Evolutionary conservation across 306 rosid genomes (phyloP).

Genomic region (Acacia crassicarpa): DNA sequence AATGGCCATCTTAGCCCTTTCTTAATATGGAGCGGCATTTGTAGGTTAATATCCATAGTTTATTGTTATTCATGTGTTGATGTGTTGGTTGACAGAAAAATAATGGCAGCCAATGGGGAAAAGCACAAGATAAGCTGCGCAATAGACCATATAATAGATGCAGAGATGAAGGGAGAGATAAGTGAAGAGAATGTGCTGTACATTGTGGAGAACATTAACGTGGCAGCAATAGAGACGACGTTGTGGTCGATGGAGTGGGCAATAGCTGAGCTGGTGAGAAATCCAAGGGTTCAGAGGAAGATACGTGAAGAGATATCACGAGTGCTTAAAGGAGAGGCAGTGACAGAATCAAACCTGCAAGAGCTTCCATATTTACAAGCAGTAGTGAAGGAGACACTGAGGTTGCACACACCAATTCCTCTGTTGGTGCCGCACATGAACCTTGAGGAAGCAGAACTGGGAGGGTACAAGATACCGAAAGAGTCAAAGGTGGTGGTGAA

Average conservation of each 20-base stretch:
- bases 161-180: conserved; percentile 76
- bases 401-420: conserved; percentile 78
- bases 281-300: conserved; percentile 62
- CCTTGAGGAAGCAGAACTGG: conserved; percentile 78
- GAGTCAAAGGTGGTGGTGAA: conserved; percentile 85
- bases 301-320: conserved; percentile 64
- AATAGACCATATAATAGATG: conserved; percentile 84
- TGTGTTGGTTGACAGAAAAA: conserved; percentile 40
- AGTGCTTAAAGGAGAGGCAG: conserved; percentile 51
- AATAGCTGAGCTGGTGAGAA: conserved; percentile 78
- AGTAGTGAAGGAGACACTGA: conserved; percentile 70
- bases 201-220: conserved; percentile 84
- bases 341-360: conserved; percentile 68
- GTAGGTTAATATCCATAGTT: neutral
- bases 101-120: conserved; percentile 68
- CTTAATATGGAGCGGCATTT: neutral
- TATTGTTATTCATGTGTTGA: neutral
- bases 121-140: conserved; percentile 73
- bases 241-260: conserved; percentile 95
- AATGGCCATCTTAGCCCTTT: neutral
- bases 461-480: conserved; percentile 63
- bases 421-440: conserved; percentile 90
- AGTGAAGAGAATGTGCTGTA: conserved; percentile 74
- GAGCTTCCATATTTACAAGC: conserved; percentile 73
- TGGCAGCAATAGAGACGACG: conserved; percentile 86